Base-by-base conservation (phyloP, 148 eudicot genomes). In the Rhododendron simsii region DNA sequence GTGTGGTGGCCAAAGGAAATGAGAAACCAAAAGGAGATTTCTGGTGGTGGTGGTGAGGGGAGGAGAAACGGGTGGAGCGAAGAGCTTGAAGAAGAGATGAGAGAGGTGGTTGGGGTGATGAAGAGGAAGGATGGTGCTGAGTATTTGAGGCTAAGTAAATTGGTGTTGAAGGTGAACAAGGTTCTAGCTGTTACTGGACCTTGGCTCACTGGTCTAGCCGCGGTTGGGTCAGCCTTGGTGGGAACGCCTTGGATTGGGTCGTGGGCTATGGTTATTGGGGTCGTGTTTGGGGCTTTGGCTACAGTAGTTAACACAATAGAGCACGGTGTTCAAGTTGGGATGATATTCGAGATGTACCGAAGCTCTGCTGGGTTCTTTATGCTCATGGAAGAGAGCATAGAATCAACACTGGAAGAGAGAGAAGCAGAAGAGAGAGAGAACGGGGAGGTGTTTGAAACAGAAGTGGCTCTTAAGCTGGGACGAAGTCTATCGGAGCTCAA, bases 341-440 rank as follows among this genome's bases (percentile, higher is more conserved):
- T 84, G 85, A 61, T 84, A 78, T 84, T 84, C 30, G 85, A 84
- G 80, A 84, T 84, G 79, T 84, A 71, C 33, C 9, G 85, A 33
- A 84, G 85, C 80, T 48, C 63, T 26, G 80, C 85, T 3, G 85
- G 85, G 13, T 84, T 48, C 76, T 71, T 67, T 45, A 10, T 3
- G 61, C 85, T 84, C 26, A 71, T 71, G 85, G 79, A 84, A 67
- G 85, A 84, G 63, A 84, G 78, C 78, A 84, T 83, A 45, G 85
- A 83, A 83, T 71, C 79, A 3, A 71, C 44, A 26, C 28, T 83
- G 61, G 41, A 71, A 16, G 85, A 71, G 37, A 30, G 45, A 69
- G 45, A 45, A 16, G 73, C 21, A 7, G 63, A 48, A 21, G 33
- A 51, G 21, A 83, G 79, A 83, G 85, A 83, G 51, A 83, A 83